Percentiles rank a stretch among this genome's conserved stretches.
These are phyloP conservation scores for Flueggea neowawraea DNA, from an alignment of 441 rosid genomes.

Conservation along the genomic window DNA sequence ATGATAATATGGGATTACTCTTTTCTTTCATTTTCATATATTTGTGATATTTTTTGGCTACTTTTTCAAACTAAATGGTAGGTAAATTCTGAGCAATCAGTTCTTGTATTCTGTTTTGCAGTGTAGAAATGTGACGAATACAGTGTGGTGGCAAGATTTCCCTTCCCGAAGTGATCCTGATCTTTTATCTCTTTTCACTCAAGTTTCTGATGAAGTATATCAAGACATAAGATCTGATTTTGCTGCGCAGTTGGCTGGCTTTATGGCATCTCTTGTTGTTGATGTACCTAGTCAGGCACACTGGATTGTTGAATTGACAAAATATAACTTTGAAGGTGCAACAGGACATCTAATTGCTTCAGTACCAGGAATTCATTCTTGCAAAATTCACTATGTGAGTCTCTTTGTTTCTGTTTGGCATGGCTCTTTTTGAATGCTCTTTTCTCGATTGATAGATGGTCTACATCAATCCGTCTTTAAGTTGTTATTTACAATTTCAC, in stretches of 20 bases:
- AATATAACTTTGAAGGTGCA: slow-evolving; percentile 75
- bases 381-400: slow-evolving; percentile 42
- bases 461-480: too few species aligned
- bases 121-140: slow-evolving; percentile 94
- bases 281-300: slow-evolving; percentile 87
- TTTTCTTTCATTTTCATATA: not conserved
- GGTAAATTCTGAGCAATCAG: not conserved
- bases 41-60: not conserved
- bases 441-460: not conserved
- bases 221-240: slow-evolving; percentile 57
- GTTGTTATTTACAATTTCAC: too few species aligned
- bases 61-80: not conserved
- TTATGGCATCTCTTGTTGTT: slow-evolving; percentile 73
- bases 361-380: slow-evolving; percentile 84
- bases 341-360: slow-evolving; percentile 75
- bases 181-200: slow-evolving; percentile 65
- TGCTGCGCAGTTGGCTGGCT: slow-evolving; percentile 89
- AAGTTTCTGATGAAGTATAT: slow-evolving; percentile 30
- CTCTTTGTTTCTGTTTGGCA: slow-evolving; percentile 11
- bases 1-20: not conserved
- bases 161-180: slow-evolving; percentile 64
- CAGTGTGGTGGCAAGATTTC: slow-evolving; percentile 99
- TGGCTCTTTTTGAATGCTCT: not conserved
- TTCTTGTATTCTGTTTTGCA: slow-evolving; percentile 26
- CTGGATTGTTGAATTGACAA: slow-evolving; percentile 76